Evolutionary conservation across 495 filamentous ascomycete species (phyloP), one percentile per base, ranked within the genome.

Genomic region (Daldinia caldariorum): DNA sequence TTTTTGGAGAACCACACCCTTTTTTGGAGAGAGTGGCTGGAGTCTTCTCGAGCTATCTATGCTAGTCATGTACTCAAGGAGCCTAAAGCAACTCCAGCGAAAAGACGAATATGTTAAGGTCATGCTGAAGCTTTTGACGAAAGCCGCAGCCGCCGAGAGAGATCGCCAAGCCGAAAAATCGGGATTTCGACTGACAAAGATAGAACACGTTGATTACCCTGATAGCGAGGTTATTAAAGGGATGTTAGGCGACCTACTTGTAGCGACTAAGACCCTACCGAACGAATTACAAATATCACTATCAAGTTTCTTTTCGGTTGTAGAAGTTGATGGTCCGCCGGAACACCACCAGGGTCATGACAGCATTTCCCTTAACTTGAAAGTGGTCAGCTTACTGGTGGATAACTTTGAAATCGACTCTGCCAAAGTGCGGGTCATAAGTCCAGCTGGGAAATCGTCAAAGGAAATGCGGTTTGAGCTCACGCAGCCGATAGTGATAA

Each of bases 1-100:
- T 73, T 94, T 98, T 76, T 87, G 89, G 72, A 85, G 88, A n/a
- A 86, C 94, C 61, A 90, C 91, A 7, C 90, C 92, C 2, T 91
- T 92, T 70, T 97, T 95, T 74, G 91, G 89, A 0, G 90, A 90
- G 55, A 88, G 87, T 68, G 85, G 89, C 14, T 99, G 95, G 95
- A 87, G 83, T 45, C 78, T 90, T 4, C 82, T 97, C 12, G 93
- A 97, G 74, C 85, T 91, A 10, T 89, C 88, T 2, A 91, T 97
- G 86, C 83, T 99, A 31, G 86, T 92, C 55, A 89, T 97, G 84
- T 93, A 96, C 76, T 89, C 93, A 3, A 87, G 87, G 38, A 97
- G 93, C 79, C 84, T 98, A 54, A 91, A 92, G 74, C 83, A 92
- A 72, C 84, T 97, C 18, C 79, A 89, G 45, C 86, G 87, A 16